A percentile compares a stretch with the other conserved stretches of the same genome.
These are phyloP conservation scores for Phtheirospermum japonicum DNA, from an alignment of 257 asterid genomes.

Conservation along the genomic window DNA sequence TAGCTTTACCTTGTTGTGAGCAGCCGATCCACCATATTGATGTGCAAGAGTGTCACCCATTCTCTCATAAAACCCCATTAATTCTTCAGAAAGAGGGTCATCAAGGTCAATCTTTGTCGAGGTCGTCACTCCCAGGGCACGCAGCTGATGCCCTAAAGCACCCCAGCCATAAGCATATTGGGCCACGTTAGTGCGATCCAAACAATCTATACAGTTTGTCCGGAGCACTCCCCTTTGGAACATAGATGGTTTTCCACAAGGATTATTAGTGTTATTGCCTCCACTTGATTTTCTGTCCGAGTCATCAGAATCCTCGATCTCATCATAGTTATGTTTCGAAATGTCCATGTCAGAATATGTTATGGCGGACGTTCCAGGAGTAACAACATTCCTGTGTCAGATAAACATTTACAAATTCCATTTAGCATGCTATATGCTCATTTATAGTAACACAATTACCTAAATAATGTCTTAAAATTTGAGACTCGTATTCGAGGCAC, in stretches of 20 bases:
- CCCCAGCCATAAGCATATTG: slow-evolving; percentile 80
- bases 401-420: slow-evolving; percentile 16
- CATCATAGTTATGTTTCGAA: slow-evolving; percentile 39
- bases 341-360: slow-evolving; percentile 30
- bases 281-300: slow-evolving; percentile 35
- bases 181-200: slow-evolving; percentile 83
- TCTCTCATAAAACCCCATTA: slow-evolving; percentile 82
- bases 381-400: slow-evolving; percentile 46
- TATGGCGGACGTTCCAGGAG: slow-evolving; percentile 30
- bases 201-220: slow-evolving; percentile 79
- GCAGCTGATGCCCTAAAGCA: slow-evolving; percentile 72
- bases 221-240: slow-evolving; percentile 67
- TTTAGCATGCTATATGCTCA: slow-evolving; percentile 12
- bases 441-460: background rate
- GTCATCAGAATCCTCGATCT: slow-evolving; percentile 38
- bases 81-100: slow-evolving; percentile 73
- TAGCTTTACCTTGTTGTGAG: slow-evolving; percentile 84
- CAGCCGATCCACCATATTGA: slow-evolving; percentile 99
- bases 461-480: background rate
- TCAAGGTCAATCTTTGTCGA: slow-evolving; percentile 59
- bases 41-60: slow-evolving; percentile 99
- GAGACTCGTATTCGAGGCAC: no score
- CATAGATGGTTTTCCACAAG: slow-evolving; percentile 40
- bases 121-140: slow-evolving; percentile 50
- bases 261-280: slow-evolving; percentile 32